Percentiles rank a stretch among this genome's conserved stretches.
Conservation (phyloP, 306 rosid species). For the Arachis stenosperma region DNA sequence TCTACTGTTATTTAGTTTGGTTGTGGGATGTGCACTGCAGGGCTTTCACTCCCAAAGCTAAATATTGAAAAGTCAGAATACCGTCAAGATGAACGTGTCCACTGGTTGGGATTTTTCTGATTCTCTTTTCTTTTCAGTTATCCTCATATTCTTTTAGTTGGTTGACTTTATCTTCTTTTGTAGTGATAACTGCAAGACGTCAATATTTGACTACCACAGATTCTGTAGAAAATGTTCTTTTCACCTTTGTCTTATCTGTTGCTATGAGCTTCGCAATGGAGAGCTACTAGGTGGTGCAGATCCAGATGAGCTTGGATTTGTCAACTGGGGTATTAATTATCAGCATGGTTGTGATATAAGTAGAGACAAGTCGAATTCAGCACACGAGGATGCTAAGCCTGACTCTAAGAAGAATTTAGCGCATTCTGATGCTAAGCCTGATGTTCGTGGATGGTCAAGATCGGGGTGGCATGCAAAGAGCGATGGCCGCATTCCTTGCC, state of each 20-base stretch:
- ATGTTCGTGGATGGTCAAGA: constrained; percentile 36
- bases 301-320: constrained; percentile 46
- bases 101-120: constrained; percentile 56
- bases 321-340: constrained; percentile 46
- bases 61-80: constrained; percentile 7
- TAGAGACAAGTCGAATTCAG: neutral
- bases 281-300: constrained; percentile 55
- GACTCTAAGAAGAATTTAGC: neutral
- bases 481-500: constrained; percentile 76
- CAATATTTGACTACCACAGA: constrained; percentile 81
- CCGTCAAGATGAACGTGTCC: constrained; percentile 51
- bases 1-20: constrained; percentile 10
- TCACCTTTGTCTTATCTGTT: constrained; percentile 80
- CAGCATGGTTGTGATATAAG: constrained; percentile 49
- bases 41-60: constrained; percentile 40
- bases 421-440: constrained; percentile 4
- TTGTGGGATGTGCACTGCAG: constrained; percentile 35
- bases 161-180: constrained; percentile 34
- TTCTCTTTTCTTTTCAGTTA: neutral
- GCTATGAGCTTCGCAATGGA: constrained; percentile 73
- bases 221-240: constrained; percentile 68
- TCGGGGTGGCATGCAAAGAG: constrained; percentile 57
- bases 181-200: constrained; percentile 81
- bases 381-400: neutral
- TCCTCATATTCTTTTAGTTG: constrained; percentile 8